Base-by-base conservation (phyloP, 176 grass and related monocot genomes). In the Triticum timopheevii region DNA sequence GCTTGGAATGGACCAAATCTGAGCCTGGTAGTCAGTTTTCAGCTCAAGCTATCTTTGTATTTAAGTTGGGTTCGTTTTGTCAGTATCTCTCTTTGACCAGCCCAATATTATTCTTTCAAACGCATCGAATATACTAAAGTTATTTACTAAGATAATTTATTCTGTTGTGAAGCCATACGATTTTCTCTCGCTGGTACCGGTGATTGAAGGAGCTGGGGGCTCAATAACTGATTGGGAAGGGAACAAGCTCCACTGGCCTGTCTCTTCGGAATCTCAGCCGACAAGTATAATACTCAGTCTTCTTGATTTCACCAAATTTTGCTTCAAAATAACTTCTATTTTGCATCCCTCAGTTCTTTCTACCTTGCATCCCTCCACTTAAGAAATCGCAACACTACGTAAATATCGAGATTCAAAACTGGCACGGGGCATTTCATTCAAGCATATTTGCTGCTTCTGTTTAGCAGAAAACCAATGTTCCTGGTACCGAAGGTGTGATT, bases 221-320 rank as follows among this genome's bases (percentile, higher is more conserved):
- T 92, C 85, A 69, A 94, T 98, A 86, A 95, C 96, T 42, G 92
- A 98, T 82, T 95, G 96, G 93, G 91, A 87, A 79, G 93, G 96
- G 42, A 33, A 85, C 54, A 92, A 68, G 54, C 90, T 95, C 73
- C 73, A 80, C 45, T 98, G 96, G 96, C 66, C 88, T 31, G 88
- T 87, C 38, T 92, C 88, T 28, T 58, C 88, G 62, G 75, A 92
- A 49, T 92, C 93, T 73, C 66, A 2, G 16, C 93, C 96, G 4
- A 69, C 90, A 91, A 94, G 96, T 98, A 90, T 82, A 86, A 49
- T 69, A 78, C 36, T 59, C 30, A 33, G 4, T 64, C 27, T 84
- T 50, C 1, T 34, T 67, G 42, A 6, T 5, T 77, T 85, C 36
- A 44, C 12, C 3, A 33, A 10, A 15, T 13, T 54, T 12, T 71